Conservation (phyloP, 257 asterid species). For the Solanum pinnatisectum region DNA sequence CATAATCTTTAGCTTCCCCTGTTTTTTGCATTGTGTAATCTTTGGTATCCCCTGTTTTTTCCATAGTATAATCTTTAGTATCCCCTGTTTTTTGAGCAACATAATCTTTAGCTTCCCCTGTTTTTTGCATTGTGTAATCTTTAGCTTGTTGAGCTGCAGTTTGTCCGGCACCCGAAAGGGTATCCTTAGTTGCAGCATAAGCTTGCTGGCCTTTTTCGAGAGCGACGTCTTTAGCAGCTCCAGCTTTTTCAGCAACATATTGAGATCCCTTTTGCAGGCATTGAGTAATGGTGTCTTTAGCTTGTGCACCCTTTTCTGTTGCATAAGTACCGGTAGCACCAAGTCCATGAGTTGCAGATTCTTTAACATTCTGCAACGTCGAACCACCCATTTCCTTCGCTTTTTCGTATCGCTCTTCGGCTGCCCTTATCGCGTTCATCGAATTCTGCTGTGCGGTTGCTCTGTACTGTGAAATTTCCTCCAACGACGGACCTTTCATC, state of each 20-base stretch:
- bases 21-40: neutral
- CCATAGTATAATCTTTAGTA: neutral
- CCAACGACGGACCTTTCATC: constrained; percentile 19
- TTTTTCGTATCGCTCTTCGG: constrained; percentile 31
- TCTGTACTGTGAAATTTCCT: constrained; percentile 42
- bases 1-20: constrained; percentile 1
- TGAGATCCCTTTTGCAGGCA: neutral
- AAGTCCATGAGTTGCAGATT: constrained; percentile 4
- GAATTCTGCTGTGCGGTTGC: constrained; percentile 58
- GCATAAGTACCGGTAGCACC: neutral
- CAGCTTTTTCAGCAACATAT: constrained; percentile 6
- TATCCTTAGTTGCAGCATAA: neutral
- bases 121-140: neutral
- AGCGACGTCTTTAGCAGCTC: constrained; percentile 13
- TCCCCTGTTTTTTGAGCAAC: neutral
- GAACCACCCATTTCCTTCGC: constrained; percentile 11
- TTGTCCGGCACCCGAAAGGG: neutral
- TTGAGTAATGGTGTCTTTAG: constrained; percentile 1
- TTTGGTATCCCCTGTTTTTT: neutral
- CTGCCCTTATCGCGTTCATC: constrained; percentile 35
- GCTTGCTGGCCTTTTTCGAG: constrained; percentile 19
- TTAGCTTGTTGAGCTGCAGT: neutral
- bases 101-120: constrained; percentile 3
- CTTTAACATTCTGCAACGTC: constrained; percentile 3
- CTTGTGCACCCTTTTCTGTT: constrained; percentile 12